Conservation (phyloP, 805 yeast genomes). For the Kodamaea sagamina region DNA sequence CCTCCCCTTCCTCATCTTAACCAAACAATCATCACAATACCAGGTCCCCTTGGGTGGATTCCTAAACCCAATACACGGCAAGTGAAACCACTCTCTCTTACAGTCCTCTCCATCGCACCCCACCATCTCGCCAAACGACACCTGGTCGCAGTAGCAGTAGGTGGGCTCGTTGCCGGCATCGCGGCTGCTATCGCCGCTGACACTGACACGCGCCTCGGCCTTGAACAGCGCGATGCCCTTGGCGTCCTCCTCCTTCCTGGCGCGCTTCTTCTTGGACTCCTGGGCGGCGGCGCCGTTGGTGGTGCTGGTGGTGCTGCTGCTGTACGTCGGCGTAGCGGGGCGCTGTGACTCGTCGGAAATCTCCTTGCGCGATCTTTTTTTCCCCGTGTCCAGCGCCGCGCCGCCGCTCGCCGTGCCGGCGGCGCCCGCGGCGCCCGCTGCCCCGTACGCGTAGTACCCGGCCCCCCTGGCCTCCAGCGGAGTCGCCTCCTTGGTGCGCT, state of each 20-base stretch:
- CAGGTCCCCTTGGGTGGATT: constrained; percentile 72
- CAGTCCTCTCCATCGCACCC: constrained; percentile 97
- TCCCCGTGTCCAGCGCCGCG: constrained; percentile 6
- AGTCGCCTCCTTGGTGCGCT: constrained; percentile 23
- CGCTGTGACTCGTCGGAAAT: constrained; percentile 11
- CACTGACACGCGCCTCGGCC: constrained; percentile 11
- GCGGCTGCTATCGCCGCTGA: constrained; percentile 8
- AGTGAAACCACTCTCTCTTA: constrained; percentile 92
- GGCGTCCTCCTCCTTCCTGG: constrained; percentile 18
- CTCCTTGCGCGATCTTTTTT: constrained; percentile 20
- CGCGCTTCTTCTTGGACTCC: constrained; percentile 20
- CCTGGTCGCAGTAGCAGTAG: constrained; percentile 95
- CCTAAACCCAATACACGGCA: constrained; percentile 86
- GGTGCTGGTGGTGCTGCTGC: constrained; percentile 8
- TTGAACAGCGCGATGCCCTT: constrained; percentile 10
- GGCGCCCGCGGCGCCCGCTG: background rate
- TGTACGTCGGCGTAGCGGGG: constrained; percentile 9
- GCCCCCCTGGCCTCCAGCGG: constrained; percentile 21
- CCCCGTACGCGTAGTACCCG: constrained; percentile 22
- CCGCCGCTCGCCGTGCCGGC: background rate
- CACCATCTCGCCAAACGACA: constrained; percentile 98
- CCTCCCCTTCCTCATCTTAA: constrained; percentile 31
- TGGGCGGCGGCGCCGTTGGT: background rate
- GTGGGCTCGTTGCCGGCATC: constrained; percentile 59
- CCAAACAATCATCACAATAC: constrained; percentile 47